Base-by-base conservation (phyloP, 352 stramenopile species). In the Achlya hypogyna region DNA sequence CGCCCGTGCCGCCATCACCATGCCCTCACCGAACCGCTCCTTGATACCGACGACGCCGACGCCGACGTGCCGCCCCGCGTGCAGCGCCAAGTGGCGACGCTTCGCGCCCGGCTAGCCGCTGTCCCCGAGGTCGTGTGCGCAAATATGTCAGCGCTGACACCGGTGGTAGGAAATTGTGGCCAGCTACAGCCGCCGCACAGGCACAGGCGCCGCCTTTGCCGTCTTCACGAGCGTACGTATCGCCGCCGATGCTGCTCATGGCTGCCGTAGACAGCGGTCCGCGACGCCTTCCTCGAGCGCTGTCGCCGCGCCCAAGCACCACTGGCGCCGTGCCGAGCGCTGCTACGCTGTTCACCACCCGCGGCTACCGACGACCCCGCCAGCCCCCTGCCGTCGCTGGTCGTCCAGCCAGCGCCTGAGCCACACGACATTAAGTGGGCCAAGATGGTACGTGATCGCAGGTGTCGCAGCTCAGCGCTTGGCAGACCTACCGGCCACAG, bases 341-440 rank as follows among this genome's bases (percentile, higher is more conserved):
- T 10, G 52, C 52, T 3, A 42, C 52, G 18, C 27, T 42, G 51
- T 53, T 27, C 45, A n/a, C 25, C 45, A 9, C 18, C 25, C 45
- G 45, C 25, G n/a, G n/a, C 45, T 9, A 22, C 29, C 22, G 51
- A 38, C 51, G 51, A 58, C 14, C 38, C 51, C 16, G 32, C 27
- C 22, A 12, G 29, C 27, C 27, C 51, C 29, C 66, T 89, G 12
- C 56, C 71, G 1, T 71, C 74, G 27, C 71, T 89, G 20, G 65
- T 85, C 25, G 69, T 92, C 23, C 77, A 74, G 28, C 87, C 77
- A 53, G 84, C 84, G 18, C 84, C 84, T 0, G 84, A 92, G 38
- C 84, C 84, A 5, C 77, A 89, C 63, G 84, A 92, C 31, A 74
- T 92, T 2, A 77, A 87, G 27, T 92, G 84, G 84, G 72, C 78